These are phyloP conservation scores for Monilinia vaccinii-corymbosi DNA, from an alignment of 2,329 filamentous ascomycete species.

Conservation along the genomic window DNA sequence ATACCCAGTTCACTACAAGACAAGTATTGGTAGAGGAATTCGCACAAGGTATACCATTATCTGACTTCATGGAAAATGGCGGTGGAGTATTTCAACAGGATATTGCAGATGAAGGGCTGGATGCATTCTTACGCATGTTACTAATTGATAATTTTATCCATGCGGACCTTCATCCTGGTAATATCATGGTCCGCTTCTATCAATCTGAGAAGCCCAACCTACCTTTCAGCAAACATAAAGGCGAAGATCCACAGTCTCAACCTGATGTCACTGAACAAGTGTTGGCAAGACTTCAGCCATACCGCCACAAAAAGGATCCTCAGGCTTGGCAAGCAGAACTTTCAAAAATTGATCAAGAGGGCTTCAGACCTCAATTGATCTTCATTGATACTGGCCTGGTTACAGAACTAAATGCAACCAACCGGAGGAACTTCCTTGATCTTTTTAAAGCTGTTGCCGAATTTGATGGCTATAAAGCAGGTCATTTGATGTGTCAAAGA, in stretches of 20 bases:
- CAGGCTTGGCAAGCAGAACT: slow-evolving; percentile 68
- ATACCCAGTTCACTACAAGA: slow-evolving; percentile 83
- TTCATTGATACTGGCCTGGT: slow-evolving; percentile 97
- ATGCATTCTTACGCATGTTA: slow-evolving; percentile 94
- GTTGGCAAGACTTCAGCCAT: slow-evolving; percentile 67
- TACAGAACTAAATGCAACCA: slow-evolving; percentile 80
- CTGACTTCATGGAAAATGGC: slow-evolving; percentile 83
- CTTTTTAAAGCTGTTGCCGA: slow-evolving; percentile 93
- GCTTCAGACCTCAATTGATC: slow-evolving; percentile 86
- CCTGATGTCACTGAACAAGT: slow-evolving; percentile 83
- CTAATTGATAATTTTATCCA: slow-evolving; percentile 97
- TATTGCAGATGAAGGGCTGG: slow-evolving; percentile 88
- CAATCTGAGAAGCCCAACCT: slow-evolving; percentile 66
- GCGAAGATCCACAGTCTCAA: slow-evolving; percentile 36
- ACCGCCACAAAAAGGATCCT: slow-evolving; percentile 51
- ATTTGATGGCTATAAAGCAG: slow-evolving; percentile 93
- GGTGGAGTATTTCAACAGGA: slow-evolving; percentile 89
- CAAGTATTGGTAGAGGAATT: slow-evolving; percentile 93
- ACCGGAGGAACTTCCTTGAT: slow-evolving; percentile 85
- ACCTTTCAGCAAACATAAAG: slow-evolving; percentile 34
- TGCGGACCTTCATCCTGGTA: slow-evolving; percentile 90
- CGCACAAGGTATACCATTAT: slow-evolving; percentile 84
- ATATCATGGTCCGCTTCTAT: slow-evolving; percentile 99
- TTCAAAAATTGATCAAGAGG: slow-evolving; percentile 69
- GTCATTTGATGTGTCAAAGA: slow-evolving; percentile 90